Conservation (phyloP, 257 asterid genomes). For the Primulina eburnea region DNA sequence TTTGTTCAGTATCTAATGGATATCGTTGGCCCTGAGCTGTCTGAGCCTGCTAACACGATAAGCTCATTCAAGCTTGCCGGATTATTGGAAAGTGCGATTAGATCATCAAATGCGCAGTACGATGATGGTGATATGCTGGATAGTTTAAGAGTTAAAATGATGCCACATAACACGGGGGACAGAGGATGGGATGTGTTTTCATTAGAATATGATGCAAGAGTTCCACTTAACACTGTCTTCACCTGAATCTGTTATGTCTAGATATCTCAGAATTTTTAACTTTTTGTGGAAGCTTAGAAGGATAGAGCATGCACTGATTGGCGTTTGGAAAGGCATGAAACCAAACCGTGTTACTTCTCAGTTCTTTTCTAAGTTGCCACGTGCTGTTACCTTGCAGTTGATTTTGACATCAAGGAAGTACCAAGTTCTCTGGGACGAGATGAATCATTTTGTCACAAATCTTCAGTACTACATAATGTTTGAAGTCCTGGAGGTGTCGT, state of each 20-base stretch:
- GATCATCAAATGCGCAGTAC: conserved; percentile 95
- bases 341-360: conserved; percentile 92
- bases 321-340: conserved; percentile 96
- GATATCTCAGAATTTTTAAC: conserved; percentile 80
- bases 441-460: conserved; percentile 95
- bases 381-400: conserved; percentile 72
- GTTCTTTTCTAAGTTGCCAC: conserved; percentile 66
- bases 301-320: conserved; percentile 89
- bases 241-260: conserved; percentile 91
- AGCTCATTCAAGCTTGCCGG: conserved; percentile 97
- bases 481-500: conserved; percentile 93
- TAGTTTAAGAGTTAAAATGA: conserved; percentile 89
- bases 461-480: conserved; percentile 97
- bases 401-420: conserved; percentile 84
- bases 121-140: conserved; percentile 90
- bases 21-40: conserved; percentile 86
- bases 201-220: conserved; percentile 87
- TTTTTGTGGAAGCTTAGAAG: conserved; percentile 97
- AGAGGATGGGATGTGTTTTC: conserved; percentile 99
- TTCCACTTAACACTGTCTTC: conserved; percentile 83
- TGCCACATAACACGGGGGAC: conserved; percentile 94
- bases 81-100: conserved; percentile 76
- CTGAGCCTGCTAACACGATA: conserved; percentile 94
- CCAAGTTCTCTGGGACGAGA: conserved; percentile 98
- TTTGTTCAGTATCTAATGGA: conserved; percentile 98